Conservation (phyloP, 1,284 basidiomycete species). For the Rhodotorula sp. region DNA sequence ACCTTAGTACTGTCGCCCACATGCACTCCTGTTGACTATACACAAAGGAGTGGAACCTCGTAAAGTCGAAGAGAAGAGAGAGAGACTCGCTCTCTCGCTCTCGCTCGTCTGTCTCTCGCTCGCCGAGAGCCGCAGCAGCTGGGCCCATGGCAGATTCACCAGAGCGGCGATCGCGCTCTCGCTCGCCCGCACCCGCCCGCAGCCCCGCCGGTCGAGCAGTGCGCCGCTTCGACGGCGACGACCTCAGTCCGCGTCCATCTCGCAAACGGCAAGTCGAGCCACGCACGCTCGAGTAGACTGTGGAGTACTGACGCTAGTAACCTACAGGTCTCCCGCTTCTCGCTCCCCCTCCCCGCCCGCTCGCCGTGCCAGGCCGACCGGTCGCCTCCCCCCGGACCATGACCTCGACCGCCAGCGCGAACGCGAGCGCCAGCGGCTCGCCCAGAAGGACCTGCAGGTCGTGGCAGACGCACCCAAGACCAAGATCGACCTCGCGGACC, state of each 20-base stretch:
- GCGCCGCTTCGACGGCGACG: not conserved
- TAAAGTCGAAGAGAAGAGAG: not conserved
- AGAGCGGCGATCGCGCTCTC: not conserved
- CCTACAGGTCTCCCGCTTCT: constrained; percentile 25
- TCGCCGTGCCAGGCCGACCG: constrained; percentile 28
- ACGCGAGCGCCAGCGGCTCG: constrained; percentile 72
- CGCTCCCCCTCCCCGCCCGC: constrained; percentile 35
- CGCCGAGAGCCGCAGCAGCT: not conserved
- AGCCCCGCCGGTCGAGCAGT: not conserved
- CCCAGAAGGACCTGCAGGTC: constrained; percentile 62
- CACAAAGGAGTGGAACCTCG: not conserved
- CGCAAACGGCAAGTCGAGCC: constrained; percentile 29
- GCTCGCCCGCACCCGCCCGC: not conserved
- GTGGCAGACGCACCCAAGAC: constrained; percentile 49
- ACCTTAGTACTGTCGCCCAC: constrained; percentile 21
- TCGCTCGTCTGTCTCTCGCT: not conserved
- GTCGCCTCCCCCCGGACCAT: constrained; percentile 56
- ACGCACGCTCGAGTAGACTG: not conserved
- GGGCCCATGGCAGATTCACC: too few species aligned
- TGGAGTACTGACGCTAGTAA: not conserved
- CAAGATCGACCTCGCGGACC: constrained; percentile 48
- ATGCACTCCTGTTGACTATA: not conserved
- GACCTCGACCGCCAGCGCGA: constrained; percentile 72
- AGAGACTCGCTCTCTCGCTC: not conserved
- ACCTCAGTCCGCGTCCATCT: constrained; percentile 1